Evolutionary conservation across 2,329 filamentous ascomycete genomes (phyloP), one percentile per base, ranked within the genome.

Genomic region (Eurotiales sp.): DNA sequence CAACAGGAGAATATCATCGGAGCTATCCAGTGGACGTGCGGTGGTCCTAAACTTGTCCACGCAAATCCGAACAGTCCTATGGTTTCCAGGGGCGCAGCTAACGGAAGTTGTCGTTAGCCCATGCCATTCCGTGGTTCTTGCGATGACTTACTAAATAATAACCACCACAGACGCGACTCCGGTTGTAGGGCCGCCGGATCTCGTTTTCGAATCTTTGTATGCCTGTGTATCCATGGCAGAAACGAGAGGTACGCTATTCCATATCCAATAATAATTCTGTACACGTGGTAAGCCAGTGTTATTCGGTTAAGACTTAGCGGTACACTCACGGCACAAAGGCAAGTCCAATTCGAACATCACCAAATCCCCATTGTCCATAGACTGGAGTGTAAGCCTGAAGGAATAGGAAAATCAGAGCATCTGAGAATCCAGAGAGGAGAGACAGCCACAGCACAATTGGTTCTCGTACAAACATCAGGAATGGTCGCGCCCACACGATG

Each of bases 331-430:
- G 74, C 23, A 83, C 70, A 64, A 84, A 82, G 3, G 75, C 67
- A 32, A 81, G 69, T 8, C 77, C 78, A 25, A 73, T 67, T 2
- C 70, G 65, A 21, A 78, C 66, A 12, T 69, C 71, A 2, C 64
- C 65, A 63, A 86, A 86, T 6, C 72, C 57, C 81, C 82, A 86
- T 55, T 84, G 75, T 51, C 73, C 68, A 56, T 82, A 83, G 7
- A 86, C 83, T 0, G 78, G 73, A 0, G 72, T 67, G 59, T 83
- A 85, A 0, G 79, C 82, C 59, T 85, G 79, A 30, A 86, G 76
- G 65, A 84, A 84, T 64, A 80, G 83, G 68, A 85, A 86, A 61
- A 86, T 85, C 19, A 86, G 72, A 0, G 82, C 79, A 55, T 86
- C 83, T 51, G 76, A 79, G 69, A 86, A 85, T 2, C 83, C 83